Percentiles rank a stretch among this genome's conserved stretches.
Conservation (phyloP, 805 yeast species). For the Cyberlindnera mycetangii region DNA sequence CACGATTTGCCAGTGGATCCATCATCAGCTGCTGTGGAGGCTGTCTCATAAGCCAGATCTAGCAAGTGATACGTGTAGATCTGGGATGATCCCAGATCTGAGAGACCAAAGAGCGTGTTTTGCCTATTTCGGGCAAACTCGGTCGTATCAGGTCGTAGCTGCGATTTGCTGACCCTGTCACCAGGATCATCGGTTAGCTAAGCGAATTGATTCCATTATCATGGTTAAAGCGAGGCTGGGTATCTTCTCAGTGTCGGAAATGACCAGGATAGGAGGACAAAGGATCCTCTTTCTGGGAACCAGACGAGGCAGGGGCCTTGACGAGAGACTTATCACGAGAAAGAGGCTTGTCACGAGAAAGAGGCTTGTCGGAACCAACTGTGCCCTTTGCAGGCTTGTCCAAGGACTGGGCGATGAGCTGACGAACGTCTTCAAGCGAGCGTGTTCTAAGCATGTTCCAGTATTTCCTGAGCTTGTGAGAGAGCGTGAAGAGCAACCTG, state of each 20-base stretch:
- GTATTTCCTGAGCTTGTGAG: neutral
- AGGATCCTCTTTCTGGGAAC: neutral
- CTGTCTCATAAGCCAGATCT: neutral
- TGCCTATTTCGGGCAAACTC: neutral
- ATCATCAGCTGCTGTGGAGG: too few relatives aligned
- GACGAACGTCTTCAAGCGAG: neutral
- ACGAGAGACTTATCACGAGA: neutral
- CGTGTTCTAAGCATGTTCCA: neutral
- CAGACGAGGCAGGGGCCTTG: too few relatives aligned
- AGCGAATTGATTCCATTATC: too few relatives aligned
- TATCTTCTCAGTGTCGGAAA: too few relatives aligned
- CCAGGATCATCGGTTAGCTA: too few relatives aligned
- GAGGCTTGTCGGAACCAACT: neutral
- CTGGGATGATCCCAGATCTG: neutral
- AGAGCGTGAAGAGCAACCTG: neutral
- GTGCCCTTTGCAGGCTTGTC: neutral
- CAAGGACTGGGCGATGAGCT: neutral
- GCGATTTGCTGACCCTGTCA: too few relatives aligned
- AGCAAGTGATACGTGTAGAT: neutral
- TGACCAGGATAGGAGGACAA: conserved; percentile 1
- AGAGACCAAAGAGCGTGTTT: neutral
- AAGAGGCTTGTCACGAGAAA: neutral
- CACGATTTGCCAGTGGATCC: too few relatives aligned
- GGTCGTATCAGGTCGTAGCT: too few relatives aligned
- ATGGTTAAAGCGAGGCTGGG: too few relatives aligned